phyloP scores from a whole-genome alignment of 1,284 basidiomycete species.

The Trichosporon inkin region DNA sequence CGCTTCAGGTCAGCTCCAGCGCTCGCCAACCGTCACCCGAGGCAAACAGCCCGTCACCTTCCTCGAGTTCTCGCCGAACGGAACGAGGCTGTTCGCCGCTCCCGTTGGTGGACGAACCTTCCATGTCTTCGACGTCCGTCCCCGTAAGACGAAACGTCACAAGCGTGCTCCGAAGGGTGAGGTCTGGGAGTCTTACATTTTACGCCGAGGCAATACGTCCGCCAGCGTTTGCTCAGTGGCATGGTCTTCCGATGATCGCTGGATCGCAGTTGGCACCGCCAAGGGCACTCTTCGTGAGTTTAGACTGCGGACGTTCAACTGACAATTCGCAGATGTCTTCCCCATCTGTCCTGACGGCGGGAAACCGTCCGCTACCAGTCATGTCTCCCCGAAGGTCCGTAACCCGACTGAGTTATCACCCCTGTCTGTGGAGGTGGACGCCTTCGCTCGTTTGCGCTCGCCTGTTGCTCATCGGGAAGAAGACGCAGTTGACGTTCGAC shows the following conservation, averaged over 20 bases:
- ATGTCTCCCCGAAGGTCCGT: conserved; percentile 59
- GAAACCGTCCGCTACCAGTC: conserved; percentile 60
- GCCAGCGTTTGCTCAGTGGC: conserved; percentile 59
- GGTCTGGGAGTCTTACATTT: conserved; percentile 63
- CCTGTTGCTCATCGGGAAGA: background rate
- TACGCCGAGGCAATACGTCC: conserved; percentile 66
- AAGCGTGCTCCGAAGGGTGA: conserved; percentile 36
- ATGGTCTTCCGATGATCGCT: conserved; percentile 62
- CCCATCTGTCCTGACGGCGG: conserved; percentile 72
- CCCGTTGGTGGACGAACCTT: conserved; percentile 61
- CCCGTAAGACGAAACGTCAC: conserved; percentile 9
- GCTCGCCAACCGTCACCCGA: conserved; percentile 4
- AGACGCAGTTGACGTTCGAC: conserved; percentile 7
- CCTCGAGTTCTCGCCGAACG: conserved; percentile 61
- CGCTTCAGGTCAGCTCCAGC: background rate
- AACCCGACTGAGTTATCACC: conserved; percentile 58
- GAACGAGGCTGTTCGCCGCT: conserved; percentile 59
- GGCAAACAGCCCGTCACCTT: conserved; percentile 54
- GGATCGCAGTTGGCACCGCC: conserved; percentile 63
- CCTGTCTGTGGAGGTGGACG: conserved; percentile 57
- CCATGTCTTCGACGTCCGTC: conserved; percentile 56
- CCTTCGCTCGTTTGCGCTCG: conserved; percentile 57
- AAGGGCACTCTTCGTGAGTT: conserved; percentile 52
- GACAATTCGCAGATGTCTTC: conserved; percentile 63
- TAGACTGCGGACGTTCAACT: conserved; percentile 27